Evolutionary conservation across 2,329 filamentous ascomycete genomes (phyloP).

Genomic region (Penicillium glabrum): DNA sequence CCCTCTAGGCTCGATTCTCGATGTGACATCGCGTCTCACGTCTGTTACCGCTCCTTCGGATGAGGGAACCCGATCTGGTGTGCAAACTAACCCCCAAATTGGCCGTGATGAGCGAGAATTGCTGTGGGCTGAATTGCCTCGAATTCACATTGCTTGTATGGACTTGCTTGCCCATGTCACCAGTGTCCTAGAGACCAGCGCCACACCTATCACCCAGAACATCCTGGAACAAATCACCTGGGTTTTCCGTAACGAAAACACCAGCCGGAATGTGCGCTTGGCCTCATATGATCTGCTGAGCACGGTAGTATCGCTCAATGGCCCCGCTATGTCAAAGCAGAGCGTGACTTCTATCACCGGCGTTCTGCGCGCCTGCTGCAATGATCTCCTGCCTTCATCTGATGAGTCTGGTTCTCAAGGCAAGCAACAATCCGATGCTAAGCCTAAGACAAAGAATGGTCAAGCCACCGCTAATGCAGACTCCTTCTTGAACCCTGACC

Average conservation of each 20-base stretch:
- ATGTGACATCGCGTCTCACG: slow-evolving; percentile 69
- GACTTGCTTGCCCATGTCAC: slow-evolving; percentile 60
- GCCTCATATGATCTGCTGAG: slow-evolving; percentile 61
- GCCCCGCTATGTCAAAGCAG: slow-evolving; percentile 65
- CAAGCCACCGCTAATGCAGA: slow-evolving; percentile 61
- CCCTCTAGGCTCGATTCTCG: slow-evolving; percentile 66
- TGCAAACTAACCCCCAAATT: slow-evolving; percentile 71
- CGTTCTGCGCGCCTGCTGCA: slow-evolving; percentile 68
- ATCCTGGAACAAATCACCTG: slow-evolving; percentile 71
- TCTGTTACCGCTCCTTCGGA: slow-evolving; percentile 58
- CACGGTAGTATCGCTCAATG: slow-evolving; percentile 60
- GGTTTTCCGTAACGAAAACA: slow-evolving; percentile 61
- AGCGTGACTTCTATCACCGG: slow-evolving; percentile 62
- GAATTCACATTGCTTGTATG: slow-evolving; percentile 71
- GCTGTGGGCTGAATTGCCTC: slow-evolving; percentile 71
- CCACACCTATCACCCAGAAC: slow-evolving; percentile 61
- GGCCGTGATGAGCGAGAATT: slow-evolving; percentile 78
- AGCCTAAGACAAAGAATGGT: slow-evolving; percentile 39
- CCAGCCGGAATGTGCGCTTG: slow-evolving; percentile 55
- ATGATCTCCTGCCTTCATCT: slow-evolving; percentile 64
- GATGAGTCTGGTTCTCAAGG: slow-evolving; percentile 34
- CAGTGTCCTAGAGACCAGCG: slow-evolving; percentile 58
- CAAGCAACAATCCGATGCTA: slow-evolving; percentile 40
- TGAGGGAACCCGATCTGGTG: slow-evolving; percentile 45
- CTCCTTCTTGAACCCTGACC: slow-evolving; percentile 61